Base-by-base conservation (phyloP, 441 rosid species). In the Pelargonium australe region DNA sequence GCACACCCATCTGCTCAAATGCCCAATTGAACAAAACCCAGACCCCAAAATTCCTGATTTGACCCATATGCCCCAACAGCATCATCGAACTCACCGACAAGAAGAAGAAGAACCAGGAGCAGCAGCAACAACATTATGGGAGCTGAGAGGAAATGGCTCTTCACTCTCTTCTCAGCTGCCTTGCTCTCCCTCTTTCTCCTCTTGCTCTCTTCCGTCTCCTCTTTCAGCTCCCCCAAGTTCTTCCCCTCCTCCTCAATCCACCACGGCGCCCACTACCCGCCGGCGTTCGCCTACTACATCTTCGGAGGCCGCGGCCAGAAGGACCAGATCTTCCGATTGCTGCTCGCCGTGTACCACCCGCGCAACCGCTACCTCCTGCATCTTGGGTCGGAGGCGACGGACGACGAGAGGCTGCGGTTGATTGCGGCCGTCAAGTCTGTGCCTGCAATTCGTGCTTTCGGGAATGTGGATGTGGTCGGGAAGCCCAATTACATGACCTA, bases 331-430 rank as follows among this genome's bases (percentile, higher is more conserved):
- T 70, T 88, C 19, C 80, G 98, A 69, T 70, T 91, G 40, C 72
- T 91, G 74, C 92, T 91, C 2, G 95, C 98, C 0, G 85, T 94
- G 13, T 94, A 94, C 77, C 99, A 94, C 69, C 99, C 99, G 0
- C 85, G 99, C 77, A 94, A 94, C 71, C 85, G 92, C 20, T 94
- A 94, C 68, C 75, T 94, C 71, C 73, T 94, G 77, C 97, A 94
- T 79, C 89, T 94, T 5, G 80, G 82, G 6, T 88, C 88, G 47
- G 99, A 94, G 45, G 94, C 96, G 1, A 77, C 91, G 2, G 91
- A 86, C 71, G 80, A 83, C 14, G 99, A 94, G 83, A 82, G 96
- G 70, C 66, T 77, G 10, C 58, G 78, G 69, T 80, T 94, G 73
- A 81, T 76, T 7, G 73, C 80, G 19, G 84, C 82, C 2, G 80